Evolutionary conservation across 2,329 filamentous ascomycete genomes (phyloP).

Genomic region (Chaetoscypha palmicola): DNA sequence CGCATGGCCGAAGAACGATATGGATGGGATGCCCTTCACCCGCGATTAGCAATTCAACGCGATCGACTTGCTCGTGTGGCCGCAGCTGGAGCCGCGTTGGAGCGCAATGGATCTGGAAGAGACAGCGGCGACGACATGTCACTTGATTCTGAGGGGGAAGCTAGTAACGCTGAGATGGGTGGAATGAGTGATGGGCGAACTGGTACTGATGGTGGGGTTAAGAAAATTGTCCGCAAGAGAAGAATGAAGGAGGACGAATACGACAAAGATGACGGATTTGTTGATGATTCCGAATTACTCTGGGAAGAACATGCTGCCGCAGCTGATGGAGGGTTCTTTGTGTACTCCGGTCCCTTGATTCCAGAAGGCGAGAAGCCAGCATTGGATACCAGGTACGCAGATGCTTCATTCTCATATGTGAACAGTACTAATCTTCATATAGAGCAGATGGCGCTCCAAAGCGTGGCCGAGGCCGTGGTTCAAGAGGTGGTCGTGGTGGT

Average conservation of each 20-base stretch:
- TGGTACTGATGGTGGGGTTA: conserved; percentile 52
- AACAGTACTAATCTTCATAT: conserved; percentile 33
- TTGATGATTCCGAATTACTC: conserved; percentile 87
- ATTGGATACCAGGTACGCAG: conserved; percentile 40
- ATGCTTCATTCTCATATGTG: not conserved
- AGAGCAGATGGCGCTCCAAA: conserved; percentile 70
- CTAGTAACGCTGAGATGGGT: conserved; percentile 84
- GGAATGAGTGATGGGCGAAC: conserved; percentile 54
- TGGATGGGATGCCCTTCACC: conserved; percentile 89
- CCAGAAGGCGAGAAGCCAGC: conserved; percentile 74
- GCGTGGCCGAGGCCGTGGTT: conserved; percentile 41
- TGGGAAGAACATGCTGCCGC: conserved; percentile 96
- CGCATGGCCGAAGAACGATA: conserved; percentile 89
- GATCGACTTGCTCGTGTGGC: conserved; percentile 84
- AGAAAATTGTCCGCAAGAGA: conserved; percentile 63
- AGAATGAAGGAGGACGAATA: conserved; percentile 78
- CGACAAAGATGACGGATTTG: conserved; percentile 75
- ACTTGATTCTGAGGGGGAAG: conserved; percentile 62
- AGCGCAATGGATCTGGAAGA: conserved; percentile 61
- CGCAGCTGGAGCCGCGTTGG: conserved; percentile 77
- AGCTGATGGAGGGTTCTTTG: conserved; percentile 94
- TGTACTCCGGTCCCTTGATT: conserved; percentile 88
- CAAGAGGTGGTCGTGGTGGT: conserved; percentile 60
- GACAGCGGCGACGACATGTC: conserved; percentile 80
- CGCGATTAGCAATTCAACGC: conserved; percentile 79